These are phyloP conservation scores for Phytophthora rubi DNA, from an alignment of 352 stramenopile species.

Conservation along the genomic window DNA sequence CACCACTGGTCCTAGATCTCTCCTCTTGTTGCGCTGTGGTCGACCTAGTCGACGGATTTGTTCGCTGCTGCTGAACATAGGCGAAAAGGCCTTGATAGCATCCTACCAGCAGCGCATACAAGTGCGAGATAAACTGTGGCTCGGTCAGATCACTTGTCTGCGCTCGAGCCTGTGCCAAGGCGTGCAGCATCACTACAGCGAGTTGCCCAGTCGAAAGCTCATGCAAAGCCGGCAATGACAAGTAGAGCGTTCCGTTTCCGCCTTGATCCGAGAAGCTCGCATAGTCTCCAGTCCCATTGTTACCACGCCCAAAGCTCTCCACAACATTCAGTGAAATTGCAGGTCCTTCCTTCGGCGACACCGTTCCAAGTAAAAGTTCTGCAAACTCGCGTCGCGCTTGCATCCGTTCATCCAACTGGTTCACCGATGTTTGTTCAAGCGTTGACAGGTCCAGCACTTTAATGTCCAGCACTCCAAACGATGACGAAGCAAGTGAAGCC, in stretches of 20 bases:
- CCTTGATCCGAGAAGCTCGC: slow-evolving; percentile 17
- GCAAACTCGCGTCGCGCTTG: slow-evolving; percentile 40
- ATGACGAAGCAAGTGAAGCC: slow-evolving; percentile 3
- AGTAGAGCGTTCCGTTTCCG: slow-evolving; percentile 37
- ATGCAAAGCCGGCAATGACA: slow-evolving; percentile 38
- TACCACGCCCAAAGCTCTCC: slow-evolving; percentile 17
- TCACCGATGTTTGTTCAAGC: not conserved
- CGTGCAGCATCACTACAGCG: slow-evolving; percentile 60
- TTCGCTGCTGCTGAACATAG: slow-evolving; percentile 17
- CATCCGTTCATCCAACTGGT: slow-evolving; percentile 41
- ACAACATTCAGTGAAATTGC: slow-evolving; percentile 9
- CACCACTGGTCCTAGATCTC: slow-evolving; percentile 4
- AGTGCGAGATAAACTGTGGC: slow-evolving; percentile 50
- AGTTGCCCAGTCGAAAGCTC: slow-evolving; percentile 59
- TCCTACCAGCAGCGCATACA: slow-evolving; percentile 61
- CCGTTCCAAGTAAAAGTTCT: slow-evolving; percentile 36
- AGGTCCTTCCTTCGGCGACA: slow-evolving; percentile 10
- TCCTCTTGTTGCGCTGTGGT: not conserved
- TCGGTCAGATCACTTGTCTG: slow-evolving; percentile 49
- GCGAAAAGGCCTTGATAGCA: slow-evolving; percentile 69
- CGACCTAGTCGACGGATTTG: not conserved
- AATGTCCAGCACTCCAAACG: slow-evolving; percentile 30
- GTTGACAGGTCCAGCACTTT: slow-evolving; percentile 5
- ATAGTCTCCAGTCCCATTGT: slow-evolving; percentile 14
- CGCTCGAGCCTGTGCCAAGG: slow-evolving; percentile 42